phyloP scores from a whole-genome alignment of 2,329 filamentous ascomycete species.

The Calonectria ilicicola region DNA sequence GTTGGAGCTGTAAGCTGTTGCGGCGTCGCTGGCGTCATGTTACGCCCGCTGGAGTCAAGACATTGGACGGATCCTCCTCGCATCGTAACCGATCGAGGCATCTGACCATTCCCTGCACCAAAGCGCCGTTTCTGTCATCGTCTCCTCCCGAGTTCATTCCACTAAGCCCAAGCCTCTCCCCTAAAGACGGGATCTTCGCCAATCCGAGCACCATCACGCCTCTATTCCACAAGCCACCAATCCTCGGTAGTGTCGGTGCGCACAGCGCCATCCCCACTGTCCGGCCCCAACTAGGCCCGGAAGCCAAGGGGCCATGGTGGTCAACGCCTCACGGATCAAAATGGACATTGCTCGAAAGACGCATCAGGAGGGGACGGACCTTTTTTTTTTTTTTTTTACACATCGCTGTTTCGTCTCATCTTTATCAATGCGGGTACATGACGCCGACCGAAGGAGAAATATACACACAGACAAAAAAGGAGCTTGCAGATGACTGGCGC shows the following conservation, averaged over 20 bases:
- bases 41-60: neutral
- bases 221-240: constrained; percentile 6
- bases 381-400: neutral
- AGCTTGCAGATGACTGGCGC: neutral
- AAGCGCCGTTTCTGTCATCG: constrained; percentile 9
- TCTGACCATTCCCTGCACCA: constrained; percentile 5
- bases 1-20: neutral
- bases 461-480: neutral
- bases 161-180: neutral
- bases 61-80: neutral
- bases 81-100: constrained; percentile 1
- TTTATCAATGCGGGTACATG: constrained; percentile 5
- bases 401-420: neutral
- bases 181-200: constrained; percentile 9
- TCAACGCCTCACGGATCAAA: neutral
- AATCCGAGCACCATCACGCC: neutral
- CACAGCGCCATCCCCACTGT: neutral
- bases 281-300: neutral
- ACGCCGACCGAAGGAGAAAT: neutral
- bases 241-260: neutral
- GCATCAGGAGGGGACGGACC: neutral
- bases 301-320: neutral
- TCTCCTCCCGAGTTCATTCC: neutral
- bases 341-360: neutral
- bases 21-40: neutral